Conservation (phyloP, 208 protist species). For the Trypanosoma brucei region DNA sequence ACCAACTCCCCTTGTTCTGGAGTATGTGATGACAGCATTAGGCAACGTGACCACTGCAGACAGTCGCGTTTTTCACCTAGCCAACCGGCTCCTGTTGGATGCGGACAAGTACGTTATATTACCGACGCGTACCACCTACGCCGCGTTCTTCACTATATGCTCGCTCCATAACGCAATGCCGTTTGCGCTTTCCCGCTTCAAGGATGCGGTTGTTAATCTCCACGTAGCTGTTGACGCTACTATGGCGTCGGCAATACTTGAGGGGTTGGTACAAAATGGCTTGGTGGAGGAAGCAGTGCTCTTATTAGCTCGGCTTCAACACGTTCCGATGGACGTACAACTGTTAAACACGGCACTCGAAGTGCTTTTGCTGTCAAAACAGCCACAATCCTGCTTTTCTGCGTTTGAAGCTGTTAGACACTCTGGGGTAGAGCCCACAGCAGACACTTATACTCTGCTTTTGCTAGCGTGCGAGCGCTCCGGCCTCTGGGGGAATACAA, state of each 20-base stretch:
- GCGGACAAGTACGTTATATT: conserved; percentile 72
- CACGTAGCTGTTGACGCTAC: conserved; percentile 61
- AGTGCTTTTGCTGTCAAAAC: conserved; percentile 61
- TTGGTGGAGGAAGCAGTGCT: conserved; percentile 78
- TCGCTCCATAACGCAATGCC: conserved; percentile 65
- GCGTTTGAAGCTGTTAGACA: conserved; percentile 41
- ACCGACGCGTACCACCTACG: conserved; percentile 77
- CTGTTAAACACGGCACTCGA: conserved; percentile 81
- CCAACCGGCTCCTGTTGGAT: conserved; percentile 74
- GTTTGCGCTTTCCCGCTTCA: conserved; percentile 61
- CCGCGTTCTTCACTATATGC: conserved; percentile 79
- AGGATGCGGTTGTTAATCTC: conserved; percentile 59
- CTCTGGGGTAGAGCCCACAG: conserved; percentile 31
- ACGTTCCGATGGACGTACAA: conserved; percentile 63
- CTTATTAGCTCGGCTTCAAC: conserved; percentile 53
- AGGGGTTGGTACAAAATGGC: conserved; percentile 69
- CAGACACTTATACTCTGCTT: conserved; percentile 78
- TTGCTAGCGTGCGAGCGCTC: conserved; percentile 77
- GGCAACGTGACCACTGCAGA: conserved; percentile 30
- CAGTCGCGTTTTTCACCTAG: conserved; percentile 47
- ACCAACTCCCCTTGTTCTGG: conserved; percentile 61
- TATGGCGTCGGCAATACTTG: conserved; percentile 72
- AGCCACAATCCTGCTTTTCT: conserved; percentile 71
- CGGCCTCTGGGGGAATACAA: conserved; percentile 58
- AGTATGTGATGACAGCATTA: conserved; percentile 75